Base-by-base conservation (phyloP, 2,329 filamentous ascomycete species). In the Exophiala mesophila region DNA sequence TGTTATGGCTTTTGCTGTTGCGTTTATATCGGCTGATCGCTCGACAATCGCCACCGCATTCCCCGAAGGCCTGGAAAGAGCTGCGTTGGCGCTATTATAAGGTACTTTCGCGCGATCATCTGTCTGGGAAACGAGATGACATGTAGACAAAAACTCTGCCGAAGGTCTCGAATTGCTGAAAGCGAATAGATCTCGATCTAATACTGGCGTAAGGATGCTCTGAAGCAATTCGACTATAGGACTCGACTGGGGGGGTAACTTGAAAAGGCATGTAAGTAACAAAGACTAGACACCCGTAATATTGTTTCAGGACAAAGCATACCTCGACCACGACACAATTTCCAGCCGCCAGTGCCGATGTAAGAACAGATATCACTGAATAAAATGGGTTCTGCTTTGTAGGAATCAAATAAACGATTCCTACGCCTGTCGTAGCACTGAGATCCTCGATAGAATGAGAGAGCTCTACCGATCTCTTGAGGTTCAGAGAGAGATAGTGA, bases 21-120 rank as follows among this genome's bases (percentile, higher is more conserved):
- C 54, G 4, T 66, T 56, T 2, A 82, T 47, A 49, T 81, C 66
- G 8, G 76, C 76, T 2, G 73, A 76, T 15, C 80, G 68, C 55
- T 83, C 79, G 1, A 83, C 77, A 1, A 84, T 56, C 1, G 77
- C 78, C 3, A 82, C 59, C 2, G 66, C 64, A 9, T 64, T 63
- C 7, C 58, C 57, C 1, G 51, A 41, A 0, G 61, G 44, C 0
- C 54, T 55, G 0, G 71, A 68, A 10, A 10, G 18, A 5, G 12
- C 9, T 17, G 12, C 16, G 7, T 17, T 13, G 12, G 32, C 16
- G 15, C 18, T 58, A 54, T 2, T 69, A 55, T 41, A 65, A 62
- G 5, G 42, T 28, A 8, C 46, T 4, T 55, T 47, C 12, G 28
- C 13, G n/a, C n/a, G n/a, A 2, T 40, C 24, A 9, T 52, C 40